phyloP scores from a whole-genome alignment of 2,329 filamentous ascomycete genomes.

The Ophiostoma fasciatum region DNA sequence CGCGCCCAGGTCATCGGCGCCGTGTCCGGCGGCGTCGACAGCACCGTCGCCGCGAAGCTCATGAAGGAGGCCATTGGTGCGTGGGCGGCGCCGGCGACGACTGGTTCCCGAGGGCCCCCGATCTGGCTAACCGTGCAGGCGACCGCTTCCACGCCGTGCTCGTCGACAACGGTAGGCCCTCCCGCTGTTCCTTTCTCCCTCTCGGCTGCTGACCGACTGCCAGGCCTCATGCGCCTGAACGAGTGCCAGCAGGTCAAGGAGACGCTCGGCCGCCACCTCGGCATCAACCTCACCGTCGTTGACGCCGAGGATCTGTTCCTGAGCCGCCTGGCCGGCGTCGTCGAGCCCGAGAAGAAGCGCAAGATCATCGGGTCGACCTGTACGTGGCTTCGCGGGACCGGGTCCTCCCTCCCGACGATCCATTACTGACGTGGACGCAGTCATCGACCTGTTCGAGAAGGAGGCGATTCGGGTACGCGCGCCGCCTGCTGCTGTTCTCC shows the following conservation, averaged over 20 bases:
- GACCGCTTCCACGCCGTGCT: slow-evolving; percentile 56
- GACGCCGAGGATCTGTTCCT: slow-evolving; percentile 69
- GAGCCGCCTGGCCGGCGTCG: slow-evolving; percentile 56
- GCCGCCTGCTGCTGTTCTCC: too few relatives aligned
- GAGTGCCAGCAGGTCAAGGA: slow-evolving; percentile 73
- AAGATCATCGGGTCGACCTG: slow-evolving; percentile 72
- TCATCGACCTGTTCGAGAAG: slow-evolving; percentile 56
- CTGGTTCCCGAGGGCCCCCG: too few relatives aligned
- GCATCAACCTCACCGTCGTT: slow-evolving; percentile 80
- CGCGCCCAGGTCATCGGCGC: slow-evolving; percentile 56
- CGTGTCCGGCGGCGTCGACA: slow-evolving; percentile 64
- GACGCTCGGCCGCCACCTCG: slow-evolving; percentile 62
- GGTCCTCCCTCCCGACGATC: too few relatives aligned
- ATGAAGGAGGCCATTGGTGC: slow-evolving; percentile 62
- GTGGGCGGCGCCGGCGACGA: too few relatives aligned
- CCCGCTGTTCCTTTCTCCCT: slow-evolving; percentile 11
- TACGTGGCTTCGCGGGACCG: slow-evolving; percentile 10
- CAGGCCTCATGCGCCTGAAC: slow-evolving; percentile 76
- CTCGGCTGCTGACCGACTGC: too few relatives aligned
- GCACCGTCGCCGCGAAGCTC: slow-evolving; percentile 71
- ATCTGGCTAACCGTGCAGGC: too few relatives aligned
- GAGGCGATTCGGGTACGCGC: slow-evolving; percentile 36
- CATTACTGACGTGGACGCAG: too few relatives aligned
- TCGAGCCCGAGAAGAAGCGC: slow-evolving; percentile 53
- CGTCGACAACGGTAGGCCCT: slow-evolving; percentile 55